Conservation (phyloP, 1,284 basidiomycete species). For the Rhodotorula sp. region DNA sequence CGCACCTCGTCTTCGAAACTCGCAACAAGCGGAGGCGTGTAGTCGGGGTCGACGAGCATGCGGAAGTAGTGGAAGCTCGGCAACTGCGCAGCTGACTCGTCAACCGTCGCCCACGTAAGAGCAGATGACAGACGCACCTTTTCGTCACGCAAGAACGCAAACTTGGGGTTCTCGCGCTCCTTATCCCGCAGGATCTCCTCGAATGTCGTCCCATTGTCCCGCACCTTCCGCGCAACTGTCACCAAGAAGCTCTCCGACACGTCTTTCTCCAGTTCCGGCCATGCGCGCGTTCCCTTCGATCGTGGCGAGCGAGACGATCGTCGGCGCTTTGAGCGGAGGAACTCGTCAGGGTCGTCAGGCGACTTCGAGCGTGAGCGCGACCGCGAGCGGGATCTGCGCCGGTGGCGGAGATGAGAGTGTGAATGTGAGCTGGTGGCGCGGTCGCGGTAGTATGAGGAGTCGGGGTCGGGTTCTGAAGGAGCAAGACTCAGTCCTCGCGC, state of each 20-base stretch:
- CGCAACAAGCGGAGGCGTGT: constrained; percentile 56
- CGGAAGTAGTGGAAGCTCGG: constrained; percentile 77
- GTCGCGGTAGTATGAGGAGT: constrained; percentile 49
- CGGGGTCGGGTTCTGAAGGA: constrained; percentile 21
- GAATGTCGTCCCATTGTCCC: constrained; percentile 73
- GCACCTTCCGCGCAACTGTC: constrained; percentile 78
- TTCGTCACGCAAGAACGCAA: constrained; percentile 69
- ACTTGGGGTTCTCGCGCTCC: constrained; percentile 77
- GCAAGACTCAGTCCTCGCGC: neutral
- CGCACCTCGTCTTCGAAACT: constrained; percentile 82
- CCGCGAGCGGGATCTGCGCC: constrained; percentile 38
- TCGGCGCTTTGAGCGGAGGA: constrained; percentile 17
- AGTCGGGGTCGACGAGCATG: constrained; percentile 65
- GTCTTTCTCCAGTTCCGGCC: constrained; percentile 62
- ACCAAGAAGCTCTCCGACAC: constrained; percentile 73
- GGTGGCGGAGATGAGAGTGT: constrained; percentile 48
- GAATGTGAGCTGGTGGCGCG: constrained; percentile 34
- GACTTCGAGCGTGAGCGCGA: constrained; percentile 44
- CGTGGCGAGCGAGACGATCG: constrained; percentile 39
- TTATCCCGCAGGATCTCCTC: constrained; percentile 70
- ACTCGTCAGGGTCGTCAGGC: constrained; percentile 31
- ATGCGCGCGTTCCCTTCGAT: constrained; percentile 44
- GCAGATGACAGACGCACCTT: constrained; percentile 55
- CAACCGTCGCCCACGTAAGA: neutral
- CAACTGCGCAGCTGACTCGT: constrained; percentile 55